Conservation (phyloP, 2,329 filamentous ascomycete genomes). For the Ophiobolus disseminans region DNA sequence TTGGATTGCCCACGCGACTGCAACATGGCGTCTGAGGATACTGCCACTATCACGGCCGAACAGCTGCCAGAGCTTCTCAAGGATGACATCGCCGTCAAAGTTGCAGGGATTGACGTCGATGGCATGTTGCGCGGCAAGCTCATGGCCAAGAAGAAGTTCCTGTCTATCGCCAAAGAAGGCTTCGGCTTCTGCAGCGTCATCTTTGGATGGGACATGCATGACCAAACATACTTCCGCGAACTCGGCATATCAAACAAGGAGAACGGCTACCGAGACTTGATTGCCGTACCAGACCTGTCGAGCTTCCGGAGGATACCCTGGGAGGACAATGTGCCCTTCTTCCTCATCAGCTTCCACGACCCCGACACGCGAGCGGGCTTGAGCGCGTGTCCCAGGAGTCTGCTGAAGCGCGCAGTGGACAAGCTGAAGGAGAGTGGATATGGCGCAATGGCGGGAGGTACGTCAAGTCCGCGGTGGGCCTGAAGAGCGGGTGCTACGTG, state of each 20-base stretch:
- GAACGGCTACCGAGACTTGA: constrained; percentile 86
- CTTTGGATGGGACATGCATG: constrained; percentile 98
- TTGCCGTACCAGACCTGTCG: constrained; percentile 79
- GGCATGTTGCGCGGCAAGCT: constrained; percentile 88
- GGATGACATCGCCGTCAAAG: constrained; percentile 80
- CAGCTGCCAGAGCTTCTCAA: constrained; percentile 71
- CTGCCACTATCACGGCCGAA: constrained; percentile 64
- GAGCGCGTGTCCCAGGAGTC: constrained; percentile 78
- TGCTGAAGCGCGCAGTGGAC: constrained; percentile 72
- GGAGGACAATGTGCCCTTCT: constrained; percentile 87
- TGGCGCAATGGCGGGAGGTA: constrained; percentile 88
- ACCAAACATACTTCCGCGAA: constrained; percentile 85
- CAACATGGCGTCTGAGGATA: constrained; percentile 21
- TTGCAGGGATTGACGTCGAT: constrained; percentile 87
- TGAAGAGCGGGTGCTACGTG: constrained; percentile 20
- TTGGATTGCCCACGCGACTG: not conserved
- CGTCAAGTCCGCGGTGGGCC: constrained; percentile 33
- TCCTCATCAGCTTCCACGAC: constrained; percentile 82
- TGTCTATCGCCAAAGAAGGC: constrained; percentile 78
- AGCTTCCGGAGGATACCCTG: constrained; percentile 87
- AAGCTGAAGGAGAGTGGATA: constrained; percentile 74
- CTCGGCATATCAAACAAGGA: constrained; percentile 86
- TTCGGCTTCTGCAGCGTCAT: constrained; percentile 96
- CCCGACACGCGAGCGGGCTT: constrained; percentile 76
- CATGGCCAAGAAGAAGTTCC: constrained; percentile 90